A percentile compares a stretch with the other conserved stretches of the same genome.
Conservation (phyloP, 345 rosid species). For the Eucalyptus regnans region DNA sequence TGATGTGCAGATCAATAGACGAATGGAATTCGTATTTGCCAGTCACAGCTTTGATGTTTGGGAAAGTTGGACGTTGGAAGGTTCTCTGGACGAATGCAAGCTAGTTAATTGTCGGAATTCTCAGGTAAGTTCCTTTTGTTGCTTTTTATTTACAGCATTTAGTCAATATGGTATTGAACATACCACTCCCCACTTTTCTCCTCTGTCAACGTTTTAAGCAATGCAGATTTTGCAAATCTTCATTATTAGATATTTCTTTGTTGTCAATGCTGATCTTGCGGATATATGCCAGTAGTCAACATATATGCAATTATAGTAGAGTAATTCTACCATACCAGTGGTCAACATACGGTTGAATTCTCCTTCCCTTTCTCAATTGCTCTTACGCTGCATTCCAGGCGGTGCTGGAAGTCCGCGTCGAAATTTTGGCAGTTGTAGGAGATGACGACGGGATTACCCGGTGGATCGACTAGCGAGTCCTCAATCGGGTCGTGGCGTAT, state of each 20-base stretch:
- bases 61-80: slow-evolving; percentile 98
- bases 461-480: slow-evolving; percentile 53
- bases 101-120: slow-evolving; percentile 86
- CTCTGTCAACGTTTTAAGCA: not conserved
- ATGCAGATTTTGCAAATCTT: not conserved
- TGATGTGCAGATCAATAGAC: slow-evolving; percentile 74
- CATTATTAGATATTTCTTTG: not conserved
- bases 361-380: not conserved
- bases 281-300: not conserved
- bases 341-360: not conserved
- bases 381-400: slow-evolving; percentile 40
- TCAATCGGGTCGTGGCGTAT: not conserved
- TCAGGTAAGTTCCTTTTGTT: slow-evolving; percentile 21
- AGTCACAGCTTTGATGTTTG: slow-evolving; percentile 98
- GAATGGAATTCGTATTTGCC: slow-evolving; percentile 93
- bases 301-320: not conserved
- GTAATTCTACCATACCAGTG: not conserved
- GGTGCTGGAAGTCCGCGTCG: slow-evolving; percentile 60
- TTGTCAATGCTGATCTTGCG: not conserved
- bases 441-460: slow-evolving; percentile 86
- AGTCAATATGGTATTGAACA: not conserved
- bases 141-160: not conserved
- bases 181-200: not conserved
- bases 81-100: slow-evolving; percentile 79
- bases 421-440: slow-evolving; percentile 71